These are phyloP conservation scores for Claviceps sp. DNA, from an alignment of 2,329 filamentous ascomycete species.

Conservation along the genomic window DNA sequence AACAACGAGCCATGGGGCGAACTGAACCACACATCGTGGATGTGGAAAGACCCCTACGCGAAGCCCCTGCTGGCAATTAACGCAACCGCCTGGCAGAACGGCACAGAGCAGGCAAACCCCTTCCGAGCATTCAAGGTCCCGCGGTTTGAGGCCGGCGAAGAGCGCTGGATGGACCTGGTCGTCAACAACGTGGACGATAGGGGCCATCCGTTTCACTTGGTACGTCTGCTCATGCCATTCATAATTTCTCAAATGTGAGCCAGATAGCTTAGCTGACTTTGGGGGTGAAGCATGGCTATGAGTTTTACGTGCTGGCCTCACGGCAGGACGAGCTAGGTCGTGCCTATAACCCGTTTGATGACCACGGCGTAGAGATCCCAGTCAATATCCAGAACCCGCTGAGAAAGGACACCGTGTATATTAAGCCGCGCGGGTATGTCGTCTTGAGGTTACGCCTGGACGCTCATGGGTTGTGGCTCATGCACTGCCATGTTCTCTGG, in stretches of 20 bases:
- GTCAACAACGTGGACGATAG: slow-evolving; percentile 38
- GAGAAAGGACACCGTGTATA: slow-evolving; percentile 17
- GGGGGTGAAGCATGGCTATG: slow-evolving; percentile 9
- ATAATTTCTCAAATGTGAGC: neutral
- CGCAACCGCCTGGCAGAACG: slow-evolving; percentile 6
- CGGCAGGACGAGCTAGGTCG: neutral
- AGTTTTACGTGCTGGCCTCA: slow-evolving; percentile 6
- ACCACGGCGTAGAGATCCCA: neutral
- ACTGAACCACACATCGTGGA: slow-evolving; percentile 11
- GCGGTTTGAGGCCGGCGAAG: slow-evolving; percentile 8
- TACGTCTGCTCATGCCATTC: slow-evolving; percentile 10
- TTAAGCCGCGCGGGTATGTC: slow-evolving; percentile 21
- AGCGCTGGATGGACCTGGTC: slow-evolving; percentile 31
- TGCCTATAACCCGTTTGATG: slow-evolving; percentile 9
- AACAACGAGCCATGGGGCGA: slow-evolving; percentile 9
- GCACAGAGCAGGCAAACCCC: slow-evolving; percentile 8
- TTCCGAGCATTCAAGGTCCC: slow-evolving; percentile 9
- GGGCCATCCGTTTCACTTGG: slow-evolving; percentile 35
- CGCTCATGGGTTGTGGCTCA: slow-evolving; percentile 24
- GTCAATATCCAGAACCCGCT: slow-evolving; percentile 14
- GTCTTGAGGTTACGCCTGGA: slow-evolving; percentile 21
- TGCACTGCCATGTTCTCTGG: slow-evolving; percentile 25
- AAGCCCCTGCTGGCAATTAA: slow-evolving; percentile 9
- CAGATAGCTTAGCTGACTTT: neutral
- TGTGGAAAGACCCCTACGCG: slow-evolving; percentile 6